These are phyloP conservation scores for Epichloe gansuensis DNA, from an alignment of 2,329 filamentous ascomycete genomes.

Conservation along the genomic window DNA sequence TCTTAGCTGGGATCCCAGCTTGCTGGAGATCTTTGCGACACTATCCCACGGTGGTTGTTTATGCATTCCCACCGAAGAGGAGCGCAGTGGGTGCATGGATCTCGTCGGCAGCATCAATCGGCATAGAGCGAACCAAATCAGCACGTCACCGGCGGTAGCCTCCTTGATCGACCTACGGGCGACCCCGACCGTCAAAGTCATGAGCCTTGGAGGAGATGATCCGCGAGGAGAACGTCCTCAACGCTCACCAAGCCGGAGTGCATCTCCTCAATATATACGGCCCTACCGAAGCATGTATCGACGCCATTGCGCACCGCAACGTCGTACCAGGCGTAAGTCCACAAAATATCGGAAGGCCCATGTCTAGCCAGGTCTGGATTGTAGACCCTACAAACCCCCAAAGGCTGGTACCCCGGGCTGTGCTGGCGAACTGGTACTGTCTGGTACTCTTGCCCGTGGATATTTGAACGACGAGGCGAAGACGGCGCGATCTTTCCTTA, in stretches of 20 bases:
- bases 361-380: constrained; percentile 5
- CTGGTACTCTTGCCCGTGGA: constrained; percentile 22
- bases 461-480: constrained; percentile 20
- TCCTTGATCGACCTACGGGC: neutral
- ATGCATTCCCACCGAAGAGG: neutral
- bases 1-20: neutral
- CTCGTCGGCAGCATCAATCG: neutral
- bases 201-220: neutral
- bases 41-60: neutral
- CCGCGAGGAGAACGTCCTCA: neutral
- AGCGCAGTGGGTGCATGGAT: neutral
- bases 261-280: neutral
- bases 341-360: constrained; percentile 5
- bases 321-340: neutral
- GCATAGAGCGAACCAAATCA: neutral
- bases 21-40: neutral
- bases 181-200: neutral
- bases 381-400: constrained; percentile 1
- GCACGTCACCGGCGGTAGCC: neutral
- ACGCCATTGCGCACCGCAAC: neutral
- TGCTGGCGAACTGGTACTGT: constrained; percentile 15
- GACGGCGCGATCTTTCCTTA: neutral
- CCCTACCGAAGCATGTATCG: constrained; percentile 2
- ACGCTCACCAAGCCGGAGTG: neutral
- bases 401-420: constrained; percentile 5